These are phyloP conservation scores for Aeschynomene evenia DNA, from an alignment of 306 rosid genomes.

Conservation along the genomic window DNA sequence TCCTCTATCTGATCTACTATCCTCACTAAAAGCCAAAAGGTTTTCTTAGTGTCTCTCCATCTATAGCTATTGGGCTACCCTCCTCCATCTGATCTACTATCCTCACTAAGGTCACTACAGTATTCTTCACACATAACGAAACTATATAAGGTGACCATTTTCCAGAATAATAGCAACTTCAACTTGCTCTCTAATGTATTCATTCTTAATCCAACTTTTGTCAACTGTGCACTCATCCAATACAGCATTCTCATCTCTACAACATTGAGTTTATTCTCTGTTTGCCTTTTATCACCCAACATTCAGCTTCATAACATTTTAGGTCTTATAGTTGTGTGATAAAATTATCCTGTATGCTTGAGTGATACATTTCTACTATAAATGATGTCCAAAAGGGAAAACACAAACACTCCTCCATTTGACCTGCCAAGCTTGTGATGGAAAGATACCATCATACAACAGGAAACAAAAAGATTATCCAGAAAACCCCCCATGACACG, in stretches of 20 bases:
- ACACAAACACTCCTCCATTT: neutral
- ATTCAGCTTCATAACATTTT: neutral
- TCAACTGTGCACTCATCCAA: neutral
- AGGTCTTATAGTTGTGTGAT: neutral
- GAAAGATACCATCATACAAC: neutral
- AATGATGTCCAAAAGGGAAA: no score
- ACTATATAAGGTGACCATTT: neutral
- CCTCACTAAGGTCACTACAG: no score
- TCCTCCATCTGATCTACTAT: no score
- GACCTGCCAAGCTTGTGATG: neutral
- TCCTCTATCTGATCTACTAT: no score
- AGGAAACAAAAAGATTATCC: neutral
- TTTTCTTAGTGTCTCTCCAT: no score
- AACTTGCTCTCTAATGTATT: neutral
- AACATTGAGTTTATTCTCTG: neutral
- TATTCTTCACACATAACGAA: neutral
- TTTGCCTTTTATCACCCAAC: neutral
- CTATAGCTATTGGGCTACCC: no score
- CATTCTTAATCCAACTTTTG: neutral
- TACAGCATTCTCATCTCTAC: neutral
- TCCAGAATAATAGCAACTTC: neutral
- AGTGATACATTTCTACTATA: neutral
- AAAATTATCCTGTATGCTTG: neutral
- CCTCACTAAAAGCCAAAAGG: no score
- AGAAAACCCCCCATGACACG: neutral